Conservation (phyloP, 805 yeast species). For the Metschnikowia corniflorae region DNA sequence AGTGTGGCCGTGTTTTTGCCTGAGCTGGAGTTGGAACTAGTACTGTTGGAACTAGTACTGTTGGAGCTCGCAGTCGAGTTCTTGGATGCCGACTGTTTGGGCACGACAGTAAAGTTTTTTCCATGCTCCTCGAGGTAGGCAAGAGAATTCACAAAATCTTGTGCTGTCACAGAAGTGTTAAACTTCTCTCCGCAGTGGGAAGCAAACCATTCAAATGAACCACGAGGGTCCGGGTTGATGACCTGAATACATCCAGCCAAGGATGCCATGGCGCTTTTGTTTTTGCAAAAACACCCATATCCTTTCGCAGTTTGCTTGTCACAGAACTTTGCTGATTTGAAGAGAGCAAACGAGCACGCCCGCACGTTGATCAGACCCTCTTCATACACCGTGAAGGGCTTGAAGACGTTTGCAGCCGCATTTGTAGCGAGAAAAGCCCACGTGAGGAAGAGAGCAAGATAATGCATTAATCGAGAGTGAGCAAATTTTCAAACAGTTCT, state of each 20-base stretch:
- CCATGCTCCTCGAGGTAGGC: constrained; percentile 1
- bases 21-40: not conserved
- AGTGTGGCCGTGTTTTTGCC: not conserved
- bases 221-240: not conserved
- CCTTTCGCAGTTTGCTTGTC: not conserved
- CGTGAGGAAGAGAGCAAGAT: constrained; percentile 1
- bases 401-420: constrained; percentile 3
- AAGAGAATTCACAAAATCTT: constrained; percentile 1
- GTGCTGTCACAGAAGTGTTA: not conserved
- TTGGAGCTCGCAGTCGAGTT: not conserved
- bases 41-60: not conserved
- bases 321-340: constrained; percentile 4
- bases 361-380: constrained; percentile 2
- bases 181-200: constrained; percentile 1
- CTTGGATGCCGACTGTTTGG: constrained; percentile 1
- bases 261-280: constrained; percentile 9
- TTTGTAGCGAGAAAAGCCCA: not conserved
- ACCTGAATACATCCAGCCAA: constrained; percentile 4
- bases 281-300: constrained; percentile 5
- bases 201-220: not conserved
- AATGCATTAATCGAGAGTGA: too few species aligned
- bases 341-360: constrained; percentile 6
- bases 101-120: constrained; percentile 6
- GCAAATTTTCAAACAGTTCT: not conserved
- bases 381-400: constrained; percentile 2